Evolutionary conservation across 495 filamentous ascomycete genomes (phyloP), one percentile per base, ranked within the genome.

Genomic region (Trichoderma virens): DNA sequence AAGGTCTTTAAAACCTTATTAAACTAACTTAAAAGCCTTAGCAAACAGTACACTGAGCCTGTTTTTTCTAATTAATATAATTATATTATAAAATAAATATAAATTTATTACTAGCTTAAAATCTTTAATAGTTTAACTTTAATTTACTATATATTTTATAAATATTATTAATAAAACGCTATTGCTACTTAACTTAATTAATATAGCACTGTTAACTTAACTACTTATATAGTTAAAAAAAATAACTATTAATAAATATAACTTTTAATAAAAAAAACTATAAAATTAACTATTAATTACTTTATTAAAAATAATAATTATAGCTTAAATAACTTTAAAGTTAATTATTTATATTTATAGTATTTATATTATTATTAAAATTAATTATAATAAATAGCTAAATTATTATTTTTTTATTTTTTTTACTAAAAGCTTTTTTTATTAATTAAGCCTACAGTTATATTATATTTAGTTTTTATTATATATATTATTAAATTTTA

Each of bases 1-100:
- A n/a, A n/a, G n/a, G n/a, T n/a, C n/a, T n/a, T n/a, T n/a, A n/a
- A 28, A 28, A 56, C 47, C 11, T 1, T 28, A 56, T 56, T 30
- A 28, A 7, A 9, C 20, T 56, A 28, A 56, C 28, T 7, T 27
- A 28, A 28, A 28, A 3, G 5, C 47, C 20, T 28, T 56, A 2
- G 25, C 25, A 56, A 14, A 4, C 7, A 27, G 8, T 3, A 14
- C 7, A 56, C 27, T 1, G 14, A 2, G 13, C 20, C 5, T 56
- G 11, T 56, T 56, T 56, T 6, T 56, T 56, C 0, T 28, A 28
- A 56, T 56, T 28, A 56, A 56, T 28, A 56, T 56, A 28, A 27
- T 56, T 56, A 56, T 56, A 28, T 14, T 56, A 28, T 56, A 28
- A 56, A 56, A 56, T 56, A 56, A 3, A 13, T 56, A 56, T 56